Evolutionary conservation across 176 grass and related monocot species (phyloP).

Genomic region (Tillandsia fasciculata): DNA sequence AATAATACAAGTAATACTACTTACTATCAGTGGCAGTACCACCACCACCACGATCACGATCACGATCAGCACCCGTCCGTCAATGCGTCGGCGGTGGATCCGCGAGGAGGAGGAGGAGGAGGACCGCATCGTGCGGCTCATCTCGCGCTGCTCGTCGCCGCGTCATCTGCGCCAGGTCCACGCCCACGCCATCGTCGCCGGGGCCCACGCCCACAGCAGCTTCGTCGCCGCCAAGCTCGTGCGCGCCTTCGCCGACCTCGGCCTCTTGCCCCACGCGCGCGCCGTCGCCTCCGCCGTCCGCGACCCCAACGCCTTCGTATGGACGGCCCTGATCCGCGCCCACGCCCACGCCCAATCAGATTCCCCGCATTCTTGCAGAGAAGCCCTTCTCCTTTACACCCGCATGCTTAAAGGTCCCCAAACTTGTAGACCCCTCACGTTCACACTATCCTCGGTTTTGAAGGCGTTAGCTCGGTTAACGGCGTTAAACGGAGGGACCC

Average conservation of each 20-base stretch:
- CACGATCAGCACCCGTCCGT: background rate
- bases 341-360: constrained; percentile 26
- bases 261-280: constrained; percentile 17
- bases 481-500: constrained; percentile 21
- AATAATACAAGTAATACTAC: background rate
- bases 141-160: constrained; percentile 10
- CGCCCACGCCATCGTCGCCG: constrained; percentile 24
- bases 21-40: background rate
- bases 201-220: constrained; percentile 19
- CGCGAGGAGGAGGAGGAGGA: constrained; percentile 27
- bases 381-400: constrained; percentile 24
- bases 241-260: constrained; percentile 26
- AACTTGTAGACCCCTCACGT: constrained; percentile 24
- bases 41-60: background rate
- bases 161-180: constrained; percentile 30
- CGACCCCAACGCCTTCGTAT: constrained; percentile 31
- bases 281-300: constrained; percentile 12
- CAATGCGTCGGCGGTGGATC: background rate
- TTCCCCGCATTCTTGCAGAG: background rate
- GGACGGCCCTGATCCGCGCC: constrained; percentile 33
- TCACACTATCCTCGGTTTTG: constrained; percentile 30
- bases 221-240: constrained; percentile 39
- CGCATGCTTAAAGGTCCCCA: constrained; percentile 20
- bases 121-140: constrained; percentile 24
- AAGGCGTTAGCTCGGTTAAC: constrained; percentile 18